Percentiles rank a stretch among this genome's conserved stretches.
Conservation (phyloP, 176 grass and related monocot species). For the Carex parvula region DNA sequence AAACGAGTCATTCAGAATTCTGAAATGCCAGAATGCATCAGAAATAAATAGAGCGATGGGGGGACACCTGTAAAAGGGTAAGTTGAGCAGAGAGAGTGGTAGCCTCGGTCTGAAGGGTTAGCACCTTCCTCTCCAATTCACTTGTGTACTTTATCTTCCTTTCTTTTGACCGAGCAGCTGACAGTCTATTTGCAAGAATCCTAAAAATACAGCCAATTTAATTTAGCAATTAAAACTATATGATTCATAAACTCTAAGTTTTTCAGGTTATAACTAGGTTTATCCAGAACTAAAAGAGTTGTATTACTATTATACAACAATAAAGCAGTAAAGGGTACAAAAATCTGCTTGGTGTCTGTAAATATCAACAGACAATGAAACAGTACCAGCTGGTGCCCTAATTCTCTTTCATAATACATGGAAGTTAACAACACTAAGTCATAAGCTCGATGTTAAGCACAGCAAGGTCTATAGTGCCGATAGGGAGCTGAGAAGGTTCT, state of each 20-base stretch:
- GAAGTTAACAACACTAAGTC: not conserved
- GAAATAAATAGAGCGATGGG: not conserved
- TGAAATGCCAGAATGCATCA: not conserved
- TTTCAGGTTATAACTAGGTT: not conserved
- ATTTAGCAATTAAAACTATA: not conserved
- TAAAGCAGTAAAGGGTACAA: slow-evolving; percentile 11
- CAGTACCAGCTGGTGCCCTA: not conserved
- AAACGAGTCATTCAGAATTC: not conserved
- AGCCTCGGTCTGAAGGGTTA: slow-evolving; percentile 95
- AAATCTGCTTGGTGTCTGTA: not conserved
- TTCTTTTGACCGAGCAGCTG: slow-evolving; percentile 90
- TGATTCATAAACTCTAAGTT: not conserved
- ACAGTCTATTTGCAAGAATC: slow-evolving; percentile 94
- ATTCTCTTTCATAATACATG: not conserved
- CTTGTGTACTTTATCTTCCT: slow-evolving; percentile 86
- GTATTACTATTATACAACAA: not conserved
- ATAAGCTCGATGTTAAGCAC: not conserved
- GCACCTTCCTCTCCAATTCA: slow-evolving; percentile 95
- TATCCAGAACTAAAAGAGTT: not conserved
- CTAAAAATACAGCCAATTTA: slow-evolving; percentile 32
- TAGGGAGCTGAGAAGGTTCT: not conserved
- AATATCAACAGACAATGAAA: not conserved
- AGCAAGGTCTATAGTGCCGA: not conserved
- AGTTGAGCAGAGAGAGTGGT: slow-evolving; percentile 96
- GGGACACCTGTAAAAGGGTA: slow-evolving; percentile 76